Percentiles rank a stretch among this genome's conserved stretches.
Evolutionary conservation across 257 asterid species (phyloP).

Genomic region (Gentiana macrophylla): DNA sequence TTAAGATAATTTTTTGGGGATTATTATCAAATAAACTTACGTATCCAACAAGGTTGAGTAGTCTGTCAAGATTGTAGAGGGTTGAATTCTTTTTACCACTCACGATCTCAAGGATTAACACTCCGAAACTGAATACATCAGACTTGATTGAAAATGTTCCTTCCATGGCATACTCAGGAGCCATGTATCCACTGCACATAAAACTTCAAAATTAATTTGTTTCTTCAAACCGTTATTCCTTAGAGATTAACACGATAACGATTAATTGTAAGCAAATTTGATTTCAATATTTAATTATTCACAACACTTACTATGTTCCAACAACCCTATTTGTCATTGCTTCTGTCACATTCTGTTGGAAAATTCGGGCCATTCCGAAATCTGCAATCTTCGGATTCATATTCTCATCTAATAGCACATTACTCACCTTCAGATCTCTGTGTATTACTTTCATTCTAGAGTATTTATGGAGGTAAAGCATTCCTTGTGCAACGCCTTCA

Average conservation of each 20-base stretch:
- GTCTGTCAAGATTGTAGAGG: slow-evolving; percentile 31
- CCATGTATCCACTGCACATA: slow-evolving; percentile 52
- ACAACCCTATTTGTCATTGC: slow-evolving; percentile 43
- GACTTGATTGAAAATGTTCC: slow-evolving; percentile 58
- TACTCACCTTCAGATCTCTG: slow-evolving; percentile 48
- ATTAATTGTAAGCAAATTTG: too few species aligned
- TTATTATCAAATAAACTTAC: slow-evolving; percentile 20
- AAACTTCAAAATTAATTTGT: neutral
- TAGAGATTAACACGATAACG: neutral
- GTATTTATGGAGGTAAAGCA: slow-evolving; percentile 59
- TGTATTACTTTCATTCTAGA: slow-evolving; percentile 49
- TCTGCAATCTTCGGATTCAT: slow-evolving; percentile 63
- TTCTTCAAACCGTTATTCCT: neutral
- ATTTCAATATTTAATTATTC: too few species aligned
- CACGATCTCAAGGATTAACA: slow-evolving; percentile 43
- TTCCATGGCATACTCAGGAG: slow-evolving; percentile 61
- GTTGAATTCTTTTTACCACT: slow-evolving; percentile 41
- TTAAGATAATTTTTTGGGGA: too few species aligned
- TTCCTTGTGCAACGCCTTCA: slow-evolving; percentile 44
- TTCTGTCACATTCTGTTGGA: slow-evolving; percentile 29
- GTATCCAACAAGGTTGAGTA: slow-evolving; percentile 45
- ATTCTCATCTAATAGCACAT: slow-evolving; percentile 44
- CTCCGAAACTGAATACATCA: slow-evolving; percentile 52
- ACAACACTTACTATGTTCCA: slow-evolving; percentile 45
- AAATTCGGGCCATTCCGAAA: slow-evolving; percentile 57